phyloP scores from a whole-genome alignment of 73 alveolate genomes.

The Paraurostyla sp. region DNA sequence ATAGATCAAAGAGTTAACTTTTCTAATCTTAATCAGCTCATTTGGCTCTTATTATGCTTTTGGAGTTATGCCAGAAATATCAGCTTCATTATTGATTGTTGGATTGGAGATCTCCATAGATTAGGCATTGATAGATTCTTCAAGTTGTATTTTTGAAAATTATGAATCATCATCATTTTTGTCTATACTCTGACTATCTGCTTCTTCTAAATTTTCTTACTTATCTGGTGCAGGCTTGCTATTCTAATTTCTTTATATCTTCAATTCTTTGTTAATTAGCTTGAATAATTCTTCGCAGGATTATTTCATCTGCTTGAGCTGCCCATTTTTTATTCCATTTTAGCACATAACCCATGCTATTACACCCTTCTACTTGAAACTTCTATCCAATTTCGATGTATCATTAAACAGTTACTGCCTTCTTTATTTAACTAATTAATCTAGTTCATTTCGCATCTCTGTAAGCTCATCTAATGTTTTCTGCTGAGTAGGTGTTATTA shows the following conservation, averaged over 20 bases:
- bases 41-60: not conserved
- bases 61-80: not conserved
- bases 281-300: not conserved
- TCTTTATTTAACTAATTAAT: not conserved
- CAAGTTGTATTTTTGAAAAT: too few relatives aligned
- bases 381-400: conserved; percentile 23
- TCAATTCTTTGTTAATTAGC: not conserved
- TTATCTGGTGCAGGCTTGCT: too few relatives aligned
- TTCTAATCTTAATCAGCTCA: not conserved
- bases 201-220: too few relatives aligned
- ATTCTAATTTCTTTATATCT: too few relatives aligned
- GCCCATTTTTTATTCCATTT: not conserved
- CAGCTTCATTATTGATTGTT: not conserved
- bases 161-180: too few relatives aligned
- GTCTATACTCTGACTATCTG: too few relatives aligned
- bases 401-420: conserved; percentile 7
- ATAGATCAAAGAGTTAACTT: not conserved
- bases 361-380: conserved; percentile 15
- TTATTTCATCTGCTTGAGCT: not conserved
- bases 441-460: conserved; percentile 10
- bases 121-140: too few relatives aligned
- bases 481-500: not conserved
- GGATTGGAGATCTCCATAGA: too few relatives aligned
- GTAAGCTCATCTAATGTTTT: not conserved
- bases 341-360: not conserved